A percentile compares a stretch with the other conserved stretches of the same genome.
Conservation (phyloP, 352 stramenopile genomes). For the Paralagenidium karlingii region DNA sequence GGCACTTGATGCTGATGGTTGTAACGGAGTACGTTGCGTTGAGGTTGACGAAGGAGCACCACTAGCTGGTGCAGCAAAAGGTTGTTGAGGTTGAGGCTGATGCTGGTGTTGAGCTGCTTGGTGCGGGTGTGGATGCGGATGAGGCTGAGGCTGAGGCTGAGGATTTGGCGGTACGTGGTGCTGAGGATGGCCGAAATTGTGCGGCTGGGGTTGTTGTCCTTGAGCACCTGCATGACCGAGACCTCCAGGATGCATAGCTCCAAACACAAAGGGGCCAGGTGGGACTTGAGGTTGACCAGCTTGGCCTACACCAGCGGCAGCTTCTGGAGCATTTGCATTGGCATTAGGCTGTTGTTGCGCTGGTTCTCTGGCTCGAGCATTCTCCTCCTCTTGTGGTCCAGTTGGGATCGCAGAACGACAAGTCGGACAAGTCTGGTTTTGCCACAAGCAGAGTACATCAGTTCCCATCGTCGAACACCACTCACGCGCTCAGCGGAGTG, state of each 20-base stretch:
- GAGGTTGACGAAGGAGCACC: too few relatives aligned
- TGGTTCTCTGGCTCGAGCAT: too few relatives aligned
- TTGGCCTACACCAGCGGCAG: slow-evolving; percentile 8
- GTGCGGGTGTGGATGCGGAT: neutral
- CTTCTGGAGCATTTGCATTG: slow-evolving; percentile 11
- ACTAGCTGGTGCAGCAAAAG: too few relatives aligned
- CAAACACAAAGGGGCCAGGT: too few relatives aligned
- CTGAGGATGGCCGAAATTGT: neutral
- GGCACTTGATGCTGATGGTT: too few relatives aligned
- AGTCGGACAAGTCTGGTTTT: slow-evolving; percentile 85
- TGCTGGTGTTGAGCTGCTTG: neutral
- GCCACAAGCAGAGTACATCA: neutral
- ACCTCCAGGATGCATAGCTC: slow-evolving; percentile 15
- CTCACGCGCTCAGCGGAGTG: neutral
- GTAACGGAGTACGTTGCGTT: too few relatives aligned
- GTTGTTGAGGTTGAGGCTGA: slow-evolving; percentile 1
- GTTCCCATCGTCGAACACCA: slow-evolving; percentile 1
- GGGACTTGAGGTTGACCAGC: neutral
- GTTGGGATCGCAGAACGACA: slow-evolving; percentile 92
- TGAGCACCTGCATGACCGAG: slow-evolving; percentile 4
- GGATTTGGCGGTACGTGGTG: neutral
- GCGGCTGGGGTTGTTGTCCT: slow-evolving; percentile 5
- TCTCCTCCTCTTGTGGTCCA: too few relatives aligned
- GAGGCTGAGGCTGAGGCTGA: slow-evolving; percentile 5
- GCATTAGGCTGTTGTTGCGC: slow-evolving; percentile 13